phyloP scores from a whole-genome alignment of 352 stramenopile species.

The Phytophthora litchii region DNA sequence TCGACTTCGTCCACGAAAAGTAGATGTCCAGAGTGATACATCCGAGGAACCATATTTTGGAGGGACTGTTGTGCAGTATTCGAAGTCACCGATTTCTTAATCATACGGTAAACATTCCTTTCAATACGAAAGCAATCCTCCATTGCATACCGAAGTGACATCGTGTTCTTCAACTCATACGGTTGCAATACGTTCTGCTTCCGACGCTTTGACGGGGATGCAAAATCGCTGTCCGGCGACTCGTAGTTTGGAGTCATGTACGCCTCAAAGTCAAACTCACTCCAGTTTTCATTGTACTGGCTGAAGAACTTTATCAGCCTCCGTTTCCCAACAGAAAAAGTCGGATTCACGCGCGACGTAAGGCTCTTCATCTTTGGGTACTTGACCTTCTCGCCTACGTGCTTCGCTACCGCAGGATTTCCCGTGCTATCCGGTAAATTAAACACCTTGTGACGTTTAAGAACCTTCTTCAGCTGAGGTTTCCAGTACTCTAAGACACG shows the following conservation, averaged over 20 bases:
- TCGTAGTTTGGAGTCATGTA: constrained; percentile 68
- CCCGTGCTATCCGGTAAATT: constrained; percentile 16
- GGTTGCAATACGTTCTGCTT: constrained; percentile 50
- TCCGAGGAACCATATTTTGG: constrained; percentile 47
- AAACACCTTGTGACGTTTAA: constrained; percentile 54
- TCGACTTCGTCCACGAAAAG: constrained; percentile 68
- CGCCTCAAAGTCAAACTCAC: constrained; percentile 74
- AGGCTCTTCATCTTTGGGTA: constrained; percentile 60
- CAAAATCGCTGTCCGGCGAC: constrained; percentile 7
- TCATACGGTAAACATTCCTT: constrained; percentile 60
- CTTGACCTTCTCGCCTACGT: constrained; percentile 26
- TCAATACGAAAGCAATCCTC: constrained; percentile 82
- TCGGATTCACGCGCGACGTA: constrained; percentile 81
- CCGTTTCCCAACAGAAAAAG: constrained; percentile 66
- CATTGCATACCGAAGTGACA: constrained; percentile 74
- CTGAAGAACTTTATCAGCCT: constrained; percentile 87
- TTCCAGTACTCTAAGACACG: constrained; percentile 66
- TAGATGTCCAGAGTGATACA: constrained; percentile 62
- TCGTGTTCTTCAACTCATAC: constrained; percentile 57
- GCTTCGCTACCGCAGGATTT: neutral
- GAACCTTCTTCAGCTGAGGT: constrained; percentile 53
- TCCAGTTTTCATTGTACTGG: constrained; percentile 83
- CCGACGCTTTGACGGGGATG: constrained; percentile 41
- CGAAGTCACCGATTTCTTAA: constrained; percentile 25
- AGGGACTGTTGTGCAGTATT: constrained; percentile 17